These are phyloP conservation scores for Chernovozyma aurita DNA, from an alignment of 1,139 yeast species.

Conservation along the genomic window DNA sequence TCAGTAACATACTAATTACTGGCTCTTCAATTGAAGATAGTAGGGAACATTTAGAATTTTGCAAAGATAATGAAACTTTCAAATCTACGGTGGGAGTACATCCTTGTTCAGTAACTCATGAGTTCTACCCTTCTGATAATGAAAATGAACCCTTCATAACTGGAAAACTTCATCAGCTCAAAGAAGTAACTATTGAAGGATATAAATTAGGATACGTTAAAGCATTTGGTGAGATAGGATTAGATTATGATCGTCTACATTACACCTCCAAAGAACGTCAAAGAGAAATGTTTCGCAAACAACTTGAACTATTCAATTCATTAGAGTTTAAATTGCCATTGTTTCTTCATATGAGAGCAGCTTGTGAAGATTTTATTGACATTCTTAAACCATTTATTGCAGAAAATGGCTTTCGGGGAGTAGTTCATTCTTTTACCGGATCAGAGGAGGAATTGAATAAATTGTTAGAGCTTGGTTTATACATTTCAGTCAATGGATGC, in stretches of 20 bases:
- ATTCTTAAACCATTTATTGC: conserved; percentile 56
- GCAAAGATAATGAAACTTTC: conserved; percentile 30
- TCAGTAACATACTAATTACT: conserved; percentile 69
- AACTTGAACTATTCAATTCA: conserved; percentile 57
- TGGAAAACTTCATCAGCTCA: conserved; percentile 44
- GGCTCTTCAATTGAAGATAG: conserved; percentile 77
- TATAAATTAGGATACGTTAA: conserved; percentile 46
- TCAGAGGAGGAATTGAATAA: conserved; percentile 53
- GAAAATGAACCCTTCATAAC: conserved; percentile 19
- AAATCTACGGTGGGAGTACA: conserved; percentile 88
- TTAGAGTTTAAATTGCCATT: conserved; percentile 60
- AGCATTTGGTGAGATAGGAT: conserved; percentile 90
- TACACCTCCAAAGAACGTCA: conserved; percentile 71
- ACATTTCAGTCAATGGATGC: conserved; percentile 87
- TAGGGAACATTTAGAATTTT: conserved; percentile 32
- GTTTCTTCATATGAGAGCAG: conserved; percentile 84
- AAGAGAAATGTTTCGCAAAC: conserved; percentile 59
- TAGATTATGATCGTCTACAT: conserved; percentile 87
- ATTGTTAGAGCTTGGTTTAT: conserved; percentile 57
- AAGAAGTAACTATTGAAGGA: conserved; percentile 47
- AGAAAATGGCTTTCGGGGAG: conserved; percentile 43
- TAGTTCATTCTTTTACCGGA: conserved; percentile 95
- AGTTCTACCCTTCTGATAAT: conserved; percentile 26
- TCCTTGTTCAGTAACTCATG: conserved; percentile 80
- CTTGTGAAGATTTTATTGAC: conserved; percentile 73